These are phyloP conservation scores for Penicillium lagena DNA, from an alignment of 495 filamentous ascomycete species.

Conservation along the genomic window DNA sequence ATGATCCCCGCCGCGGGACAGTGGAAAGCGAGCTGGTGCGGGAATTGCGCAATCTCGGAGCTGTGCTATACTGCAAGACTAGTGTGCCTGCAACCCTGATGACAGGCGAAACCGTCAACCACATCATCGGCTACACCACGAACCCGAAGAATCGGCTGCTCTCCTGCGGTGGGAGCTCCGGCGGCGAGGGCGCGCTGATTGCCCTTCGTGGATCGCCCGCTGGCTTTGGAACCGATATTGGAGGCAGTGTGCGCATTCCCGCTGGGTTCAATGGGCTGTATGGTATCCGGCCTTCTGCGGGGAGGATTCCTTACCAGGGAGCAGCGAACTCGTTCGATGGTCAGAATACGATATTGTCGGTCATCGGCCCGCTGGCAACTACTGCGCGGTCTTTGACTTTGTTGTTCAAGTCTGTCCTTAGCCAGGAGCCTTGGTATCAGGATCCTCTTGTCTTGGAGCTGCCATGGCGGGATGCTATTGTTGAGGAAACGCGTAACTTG, in stretches of 20 bases:
- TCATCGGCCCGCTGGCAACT: conserved; percentile 51
- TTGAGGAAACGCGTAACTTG: conserved; percentile 36
- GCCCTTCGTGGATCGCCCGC: conserved; percentile 47
- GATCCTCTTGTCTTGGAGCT: conserved; percentile 57
- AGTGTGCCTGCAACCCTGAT: conserved; percentile 56
- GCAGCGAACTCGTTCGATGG: conserved; percentile 50
- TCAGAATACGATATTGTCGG: conserved; percentile 49
- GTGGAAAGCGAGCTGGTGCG: conserved; percentile 46
- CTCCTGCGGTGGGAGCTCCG: conserved; percentile 46
- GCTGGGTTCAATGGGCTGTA: conserved; percentile 58
- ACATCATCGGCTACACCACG: conserved; percentile 45
- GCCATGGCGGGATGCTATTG: conserved; percentile 55
- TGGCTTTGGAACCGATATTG: conserved; percentile 66
- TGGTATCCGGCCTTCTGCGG: conserved; percentile 43
- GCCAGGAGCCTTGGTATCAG: conserved; percentile 54
- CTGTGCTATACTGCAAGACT: conserved; percentile 62
- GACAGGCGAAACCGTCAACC: conserved; percentile 53
- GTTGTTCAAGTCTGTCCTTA: conserved; percentile 48
- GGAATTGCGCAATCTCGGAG: conserved; percentile 50
- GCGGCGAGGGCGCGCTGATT: conserved; percentile 54
- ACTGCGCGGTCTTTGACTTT: conserved; percentile 44
- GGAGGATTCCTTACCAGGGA: conserved; percentile 39
- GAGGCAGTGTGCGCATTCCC: conserved; percentile 63
- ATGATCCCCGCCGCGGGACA: conserved; percentile 26
- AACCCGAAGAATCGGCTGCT: conserved; percentile 45